Base-by-base conservation (phyloP, 371 early-diverging fungal species). In the Choanephora cucurbitarum region DNA sequence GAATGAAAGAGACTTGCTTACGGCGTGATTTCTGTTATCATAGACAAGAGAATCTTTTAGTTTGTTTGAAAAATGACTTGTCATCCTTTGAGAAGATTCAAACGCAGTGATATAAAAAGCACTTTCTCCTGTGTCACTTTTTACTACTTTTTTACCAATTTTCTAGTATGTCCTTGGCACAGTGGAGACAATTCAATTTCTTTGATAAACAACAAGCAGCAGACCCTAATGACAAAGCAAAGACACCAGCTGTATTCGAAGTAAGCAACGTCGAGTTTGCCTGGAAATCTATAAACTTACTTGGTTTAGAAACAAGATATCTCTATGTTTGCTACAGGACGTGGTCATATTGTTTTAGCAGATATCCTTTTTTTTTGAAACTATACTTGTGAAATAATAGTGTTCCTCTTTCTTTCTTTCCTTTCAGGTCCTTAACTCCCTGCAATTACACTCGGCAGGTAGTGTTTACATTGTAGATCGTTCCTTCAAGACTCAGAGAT, bases 121-220 rank as follows among this genome's bases (percentile, higher is more conserved):
- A n/a, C n/a, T n/a, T n/a, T n/a, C n/a, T n/a, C 28, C 28, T 28
- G 28, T 5, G 7, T 3, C 28, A 28, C 28, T 28, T 28, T 28
- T 19, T 11, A 21, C 10, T 14, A 1, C 32, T 28, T 44, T 39
- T 14, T 37, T 37, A 1, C 56, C 17, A 31, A 32, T 18, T 41
- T 28, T 48, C 14, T 44, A 57, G 3, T 37, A 80, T 80, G 77
- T 73, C 77, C 44, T 70, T 76, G 51, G 77, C 79, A 22, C 81
- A 78, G 47, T 82, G 83, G 73, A 81, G 91, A 67, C 91, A 90
- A 64, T 92, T 93, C 73, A 83, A 82, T 60, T 93, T 93, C 58
- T 93, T 91, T 67, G 89, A 90, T 62, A 84, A 81, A 57, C 85
- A 88, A 58, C 75, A 82, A 54, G 78, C 86, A 28, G 70, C 79